Base-by-base conservation (phyloP, 805 yeast species). In the Clavispora fructus region DNA sequence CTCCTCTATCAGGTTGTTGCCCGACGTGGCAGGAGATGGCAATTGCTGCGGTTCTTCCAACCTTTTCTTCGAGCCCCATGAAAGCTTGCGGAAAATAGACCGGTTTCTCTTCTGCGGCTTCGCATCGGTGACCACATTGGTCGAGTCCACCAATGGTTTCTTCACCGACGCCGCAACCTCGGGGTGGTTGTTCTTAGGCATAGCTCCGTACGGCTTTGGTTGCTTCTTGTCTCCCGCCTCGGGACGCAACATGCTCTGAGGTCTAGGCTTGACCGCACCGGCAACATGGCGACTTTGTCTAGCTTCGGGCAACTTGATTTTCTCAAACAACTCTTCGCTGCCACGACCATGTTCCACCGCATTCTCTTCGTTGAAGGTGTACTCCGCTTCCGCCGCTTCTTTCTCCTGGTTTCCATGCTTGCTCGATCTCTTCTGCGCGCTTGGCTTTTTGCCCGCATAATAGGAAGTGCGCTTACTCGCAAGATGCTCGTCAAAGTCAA, bases 1-100 rank as follows among this genome's bases (percentile, higher is more conserved):
- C 28, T 35, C 45, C 27, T 48, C 58, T 13, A 43, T 35, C 11
- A 69, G 61, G 23, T 51, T 55, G 35, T 54, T 50, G 30, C 63
- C 52, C 6, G 64, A 73, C 53, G 54, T 71, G 48, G 45, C 58
- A 45, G 43, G 61, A 49, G 55, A 64, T 59, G 41, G 61, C 41
- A 45, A 47, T 14, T 49, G 53, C 16, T 25, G 52, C 41, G 42
- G 56, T 42, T 38, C 45, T 9, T 69, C 71, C 53, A 68, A 44
- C 13, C 67, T 50, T 59, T 71, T 71, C 54, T 67, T 73, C 13
- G 69, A 54, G 27, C 80, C 79, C 71, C 78, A 74, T 9, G 80
- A 75, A 31, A 78, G 56, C 54, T 78, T 78, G 45, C 82, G 61
- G 64, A 79, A 77, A 47, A 74, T 59, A 10, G 73, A 70, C 49